These are phyloP conservation scores for Gossypium raimondii DNA, from an alignment of 345 rosid species.

Conservation along the genomic window DNA sequence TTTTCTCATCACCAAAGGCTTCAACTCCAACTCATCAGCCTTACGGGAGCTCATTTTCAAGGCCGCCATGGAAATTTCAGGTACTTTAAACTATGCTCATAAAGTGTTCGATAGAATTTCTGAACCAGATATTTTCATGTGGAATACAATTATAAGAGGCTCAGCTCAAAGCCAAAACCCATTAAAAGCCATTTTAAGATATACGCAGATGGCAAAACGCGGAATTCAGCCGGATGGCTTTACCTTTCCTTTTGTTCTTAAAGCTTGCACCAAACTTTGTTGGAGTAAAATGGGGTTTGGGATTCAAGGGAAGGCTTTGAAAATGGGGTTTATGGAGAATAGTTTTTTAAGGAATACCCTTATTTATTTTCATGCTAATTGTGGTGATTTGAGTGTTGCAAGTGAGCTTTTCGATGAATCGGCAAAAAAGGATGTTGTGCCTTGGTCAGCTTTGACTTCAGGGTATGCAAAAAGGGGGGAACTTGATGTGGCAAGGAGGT, in stretches of 20 bases:
- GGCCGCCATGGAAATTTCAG: constrained; percentile 34
- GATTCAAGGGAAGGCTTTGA: constrained; percentile 56
- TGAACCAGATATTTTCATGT: constrained; percentile 50
- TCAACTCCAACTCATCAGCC: constrained; percentile 40
- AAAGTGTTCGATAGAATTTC: constrained; percentile 52
- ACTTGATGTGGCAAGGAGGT: constrained; percentile 40
- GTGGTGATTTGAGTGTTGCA: constrained; percentile 55
- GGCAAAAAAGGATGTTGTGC: constrained; percentile 50
- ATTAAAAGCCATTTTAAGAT: constrained; percentile 33
- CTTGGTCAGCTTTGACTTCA: constrained; percentile 77
- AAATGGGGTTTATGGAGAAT: constrained; percentile 47
- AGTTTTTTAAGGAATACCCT: constrained; percentile 55
- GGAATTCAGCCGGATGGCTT: constrained; percentile 43
- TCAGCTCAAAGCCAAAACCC: constrained; percentile 49
- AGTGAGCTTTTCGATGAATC: constrained; percentile 46
- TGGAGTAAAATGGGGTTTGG: constrained; percentile 51
- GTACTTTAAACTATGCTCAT: constrained; percentile 52
- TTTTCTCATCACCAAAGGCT: constrained; percentile 37
- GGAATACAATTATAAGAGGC: constrained; percentile 60
- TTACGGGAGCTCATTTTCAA: constrained; percentile 55
- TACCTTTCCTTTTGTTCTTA: constrained; percentile 64
- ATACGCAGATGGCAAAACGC: constrained; percentile 47
- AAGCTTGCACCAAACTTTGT: constrained; percentile 57
- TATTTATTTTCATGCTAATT: constrained; percentile 59
- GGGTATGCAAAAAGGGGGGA: constrained; percentile 73